phyloP scores from a whole-genome alignment of 140 eudicot genomes.

The Stevia rebaudiana region DNA sequence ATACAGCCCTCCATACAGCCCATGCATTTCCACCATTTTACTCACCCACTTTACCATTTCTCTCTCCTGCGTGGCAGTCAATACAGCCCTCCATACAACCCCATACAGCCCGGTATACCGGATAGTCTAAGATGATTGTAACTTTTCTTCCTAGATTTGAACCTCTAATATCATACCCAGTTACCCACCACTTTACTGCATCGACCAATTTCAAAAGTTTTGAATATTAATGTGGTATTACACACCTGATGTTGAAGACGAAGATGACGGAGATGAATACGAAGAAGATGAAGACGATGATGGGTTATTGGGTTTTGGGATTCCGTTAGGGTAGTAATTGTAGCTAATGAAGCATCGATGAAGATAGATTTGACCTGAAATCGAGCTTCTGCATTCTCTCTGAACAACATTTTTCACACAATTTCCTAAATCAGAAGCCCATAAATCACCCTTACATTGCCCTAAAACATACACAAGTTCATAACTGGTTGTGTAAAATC shows the following conservation, averaged over 20 bases:
- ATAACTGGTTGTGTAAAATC: constrained; percentile 59
- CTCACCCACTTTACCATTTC: too few species aligned
- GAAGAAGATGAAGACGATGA: constrained; percentile 40
- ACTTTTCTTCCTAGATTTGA: constrained; percentile 75
- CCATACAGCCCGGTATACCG: too few species aligned
- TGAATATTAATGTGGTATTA: neutral
- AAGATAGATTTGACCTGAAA: constrained; percentile 71
- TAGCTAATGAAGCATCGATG: constrained; percentile 71
- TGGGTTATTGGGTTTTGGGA: constrained; percentile 46
- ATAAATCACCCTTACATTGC: constrained; percentile 85
- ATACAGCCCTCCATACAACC: too few species aligned
- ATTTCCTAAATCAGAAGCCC: constrained; percentile 57
- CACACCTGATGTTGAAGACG: constrained; percentile 54
- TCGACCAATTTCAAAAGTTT: neutral
- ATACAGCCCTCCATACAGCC: too few species aligned
- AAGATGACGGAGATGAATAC: constrained; percentile 40
- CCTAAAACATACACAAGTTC: constrained; percentile 64
- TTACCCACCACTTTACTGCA: neutral
- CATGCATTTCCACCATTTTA: too few species aligned
- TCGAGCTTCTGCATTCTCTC: constrained; percentile 75
- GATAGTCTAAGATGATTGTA: constrained; percentile 83
- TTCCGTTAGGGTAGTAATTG: constrained; percentile 51
- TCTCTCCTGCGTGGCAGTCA: too few species aligned
- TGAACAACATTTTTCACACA: constrained; percentile 79
- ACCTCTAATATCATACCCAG: too few species aligned